Base-by-base conservation (phyloP, 2,329 filamentous ascomycete genomes). In the Paecilomyces sp. region DNA sequence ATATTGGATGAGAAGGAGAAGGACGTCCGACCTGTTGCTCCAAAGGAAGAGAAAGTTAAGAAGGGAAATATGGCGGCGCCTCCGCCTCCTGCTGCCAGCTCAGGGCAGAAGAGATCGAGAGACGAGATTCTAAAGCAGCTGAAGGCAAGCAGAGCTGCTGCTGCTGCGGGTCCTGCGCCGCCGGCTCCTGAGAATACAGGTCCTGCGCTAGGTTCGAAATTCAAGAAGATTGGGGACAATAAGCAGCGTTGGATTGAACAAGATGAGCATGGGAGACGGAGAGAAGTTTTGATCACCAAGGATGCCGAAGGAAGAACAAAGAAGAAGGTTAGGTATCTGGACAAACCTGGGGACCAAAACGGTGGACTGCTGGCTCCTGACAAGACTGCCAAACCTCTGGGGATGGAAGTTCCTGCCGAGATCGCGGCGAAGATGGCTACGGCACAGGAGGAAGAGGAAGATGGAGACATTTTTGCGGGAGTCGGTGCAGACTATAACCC, bases 381-480 rank as follows among this genome's bases (percentile, higher is more conserved):
- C 57, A 79, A 81, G 61, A 71, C 76, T 59, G 72, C 71, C 2
- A 75, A 78, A 55, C 81, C 81, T 2, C 73, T 84, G 59, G 80
- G 80, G 1, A 80, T 80, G 74, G 80, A 82, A 54, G 74, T 82
- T 2, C 78, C 80, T 3, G 75, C 72, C 8, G 76, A 77, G 33
- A 64, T 78, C 33, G 70, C 72, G 18, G 71, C 74, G 2, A 74
- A 70, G 59, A 67, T 68, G 54, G 69, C 71, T 30, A 62, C 64
- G 51, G 60, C 68, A 18, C 63, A 68, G 30, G 70, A 76, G 53
- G 76, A 76, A 53, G 76, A 81, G 2, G 80, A 83, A 5, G 83
- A 85, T 50, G 82, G 82, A 30, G 84, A 87, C 67, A 88, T 88
- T 55, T 88, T 88, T 64, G 81, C 78, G 47, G 85, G 82, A 1